phyloP scores from a whole-genome alignment of 768 basidiomycete genomes.

The Lactarius sp. region DNA sequence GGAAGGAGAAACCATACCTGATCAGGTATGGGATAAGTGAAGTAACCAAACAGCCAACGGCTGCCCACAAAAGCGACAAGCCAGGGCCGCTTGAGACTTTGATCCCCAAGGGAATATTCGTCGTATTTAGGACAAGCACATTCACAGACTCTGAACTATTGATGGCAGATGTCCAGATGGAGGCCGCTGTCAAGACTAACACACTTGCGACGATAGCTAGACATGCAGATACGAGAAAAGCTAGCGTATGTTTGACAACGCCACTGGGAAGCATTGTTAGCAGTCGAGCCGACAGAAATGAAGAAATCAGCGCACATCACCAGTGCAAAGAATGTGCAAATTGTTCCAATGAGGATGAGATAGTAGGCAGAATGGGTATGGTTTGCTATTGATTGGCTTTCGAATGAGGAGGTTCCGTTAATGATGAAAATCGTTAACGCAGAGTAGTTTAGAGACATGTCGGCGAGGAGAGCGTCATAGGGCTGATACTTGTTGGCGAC shows the following conservation, averaged over 20 bases:
- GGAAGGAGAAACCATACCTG: constrained; percentile 44
- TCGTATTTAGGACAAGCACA: constrained; percentile 38
- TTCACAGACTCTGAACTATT: constrained; percentile 61
- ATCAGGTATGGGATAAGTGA: constrained; percentile 74
- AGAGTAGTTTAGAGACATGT: constrained; percentile 65
- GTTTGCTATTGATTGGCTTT: constrained; percentile 53
- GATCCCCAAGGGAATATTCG: constrained; percentile 52
- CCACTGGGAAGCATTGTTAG: constrained; percentile 43
- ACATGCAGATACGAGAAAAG: constrained; percentile 63
- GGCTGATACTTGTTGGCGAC: constrained; percentile 58
- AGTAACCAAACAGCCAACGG: constrained; percentile 59
- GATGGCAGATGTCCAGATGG: constrained; percentile 75
- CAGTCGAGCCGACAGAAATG: neutral
- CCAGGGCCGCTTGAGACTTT: constrained; percentile 56
- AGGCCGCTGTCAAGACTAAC: constrained; percentile 61
- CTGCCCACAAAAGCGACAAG: constrained; percentile 67
- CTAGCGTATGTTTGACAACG: constrained; percentile 53
- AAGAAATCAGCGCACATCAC: constrained; percentile 48
- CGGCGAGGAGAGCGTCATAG: constrained; percentile 55
- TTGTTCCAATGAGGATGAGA: constrained; percentile 66
- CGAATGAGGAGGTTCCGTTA: constrained; percentile 45
- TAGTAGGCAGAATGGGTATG: constrained; percentile 70
- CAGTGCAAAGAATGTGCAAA: constrained; percentile 59
- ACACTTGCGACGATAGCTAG: constrained; percentile 57
- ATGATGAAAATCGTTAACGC: constrained; percentile 51